Percentiles rank a stretch among this genome's conserved stretches.
These are phyloP conservation scores for Aspergillus sp. DNA, from an alignment of 2,329 filamentous ascomycete genomes.

Conservation along the genomic window DNA sequence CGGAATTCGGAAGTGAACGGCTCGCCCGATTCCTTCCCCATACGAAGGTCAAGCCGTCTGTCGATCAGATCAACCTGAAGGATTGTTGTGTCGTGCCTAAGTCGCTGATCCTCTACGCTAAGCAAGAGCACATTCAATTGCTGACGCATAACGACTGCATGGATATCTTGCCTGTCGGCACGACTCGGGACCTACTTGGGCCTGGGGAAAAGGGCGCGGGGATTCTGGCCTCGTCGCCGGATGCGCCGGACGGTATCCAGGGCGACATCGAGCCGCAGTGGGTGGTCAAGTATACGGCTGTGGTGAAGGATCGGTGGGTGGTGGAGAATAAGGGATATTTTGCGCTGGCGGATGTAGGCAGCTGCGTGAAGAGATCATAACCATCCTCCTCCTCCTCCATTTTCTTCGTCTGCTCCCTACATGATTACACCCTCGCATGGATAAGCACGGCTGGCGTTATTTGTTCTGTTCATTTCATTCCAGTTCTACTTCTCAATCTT, in stretches of 20 bases:
- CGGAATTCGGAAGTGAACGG: conserved; percentile 87
- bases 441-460: conserved; percentile 25
- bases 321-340: conserved; percentile 99
- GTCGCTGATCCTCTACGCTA: conserved; percentile 80
- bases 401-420: not conserved
- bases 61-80: conserved; percentile 94
- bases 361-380: conserved; percentile 37
- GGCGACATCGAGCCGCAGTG: conserved; percentile 85
- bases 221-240: conserved; percentile 66
- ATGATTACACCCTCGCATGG: not conserved
- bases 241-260: conserved; percentile 58
- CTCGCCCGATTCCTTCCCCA: conserved; percentile 73
- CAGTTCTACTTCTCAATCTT: not conserved
- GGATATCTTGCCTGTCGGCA: conserved; percentile 84
- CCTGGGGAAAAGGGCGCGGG: conserved; percentile 71
- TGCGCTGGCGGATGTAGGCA: conserved; percentile 73
- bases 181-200: conserved; percentile 79
- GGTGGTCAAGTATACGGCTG: conserved; percentile 97
- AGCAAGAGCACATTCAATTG: conserved; percentile 78
- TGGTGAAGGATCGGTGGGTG: conserved; percentile 88
- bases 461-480: conserved; percentile 2
- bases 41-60: conserved; percentile 71
- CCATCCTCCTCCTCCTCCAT: not conserved
- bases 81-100: conserved; percentile 96
- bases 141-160: conserved; percentile 93